Evolutionary conservation across 2,329 filamentous ascomycete species (phyloP).

Genomic region (Spiromastix sp.): DNA sequence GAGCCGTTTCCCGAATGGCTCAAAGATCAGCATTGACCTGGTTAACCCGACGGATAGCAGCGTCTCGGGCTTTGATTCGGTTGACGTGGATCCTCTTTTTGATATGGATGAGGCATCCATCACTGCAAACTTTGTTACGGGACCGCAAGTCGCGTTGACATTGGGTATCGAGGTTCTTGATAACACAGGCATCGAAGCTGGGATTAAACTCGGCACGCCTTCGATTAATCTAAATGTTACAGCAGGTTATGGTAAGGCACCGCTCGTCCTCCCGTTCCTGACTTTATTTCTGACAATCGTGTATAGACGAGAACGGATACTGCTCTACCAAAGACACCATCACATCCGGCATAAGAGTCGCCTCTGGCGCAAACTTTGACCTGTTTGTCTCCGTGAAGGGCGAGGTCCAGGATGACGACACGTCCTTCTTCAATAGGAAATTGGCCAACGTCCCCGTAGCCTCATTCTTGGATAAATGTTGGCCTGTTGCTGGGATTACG

Average conservation of each 20-base stretch:
- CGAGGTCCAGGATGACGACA: not conserved
- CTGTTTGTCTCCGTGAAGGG: constrained; percentile 3
- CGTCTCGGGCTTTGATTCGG: constrained; percentile 16
- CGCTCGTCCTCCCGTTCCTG: too few relatives aligned
- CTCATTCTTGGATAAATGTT: constrained; percentile 6
- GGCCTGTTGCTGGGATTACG: not conserved
- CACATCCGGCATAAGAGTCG: constrained; percentile 9
- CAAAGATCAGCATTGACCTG: constrained; percentile 16
- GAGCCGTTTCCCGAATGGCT: constrained; percentile 16
- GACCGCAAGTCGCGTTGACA: constrained; percentile 16
- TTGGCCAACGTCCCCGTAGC: constrained; percentile 6
- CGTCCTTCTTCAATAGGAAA: constrained; percentile 3
- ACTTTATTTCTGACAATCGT: too few relatives aligned
- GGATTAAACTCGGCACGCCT: constrained; percentile 7
- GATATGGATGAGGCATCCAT: constrained; percentile 15
- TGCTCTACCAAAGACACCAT: constrained; percentile 6
- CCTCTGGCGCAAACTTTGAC: constrained; percentile 8
- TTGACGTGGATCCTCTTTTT: constrained; percentile 15
- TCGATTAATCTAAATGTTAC: constrained; percentile 8
- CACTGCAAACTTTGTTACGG: constrained; percentile 13
- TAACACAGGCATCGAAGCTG: constrained; percentile 8
- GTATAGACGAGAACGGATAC: constrained; percentile 10
- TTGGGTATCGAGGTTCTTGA: constrained; percentile 17
- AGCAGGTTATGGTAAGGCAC: constrained; percentile 10
- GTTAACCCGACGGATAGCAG: constrained; percentile 12